Conservation (phyloP, 2,329 filamentous ascomycete species). For the Diaporthe helianthi region DNA sequence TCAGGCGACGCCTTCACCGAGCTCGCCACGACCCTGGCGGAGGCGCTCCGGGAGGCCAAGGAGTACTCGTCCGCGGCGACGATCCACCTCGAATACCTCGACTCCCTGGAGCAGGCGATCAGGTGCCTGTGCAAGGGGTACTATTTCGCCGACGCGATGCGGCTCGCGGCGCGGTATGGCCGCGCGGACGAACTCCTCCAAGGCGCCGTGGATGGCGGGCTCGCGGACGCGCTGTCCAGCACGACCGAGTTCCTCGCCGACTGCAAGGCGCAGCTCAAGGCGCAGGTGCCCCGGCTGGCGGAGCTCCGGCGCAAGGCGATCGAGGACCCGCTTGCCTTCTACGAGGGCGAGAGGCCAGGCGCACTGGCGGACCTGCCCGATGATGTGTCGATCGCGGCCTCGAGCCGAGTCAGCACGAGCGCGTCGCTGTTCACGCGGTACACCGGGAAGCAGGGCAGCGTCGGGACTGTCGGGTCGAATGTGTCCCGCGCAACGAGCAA, state of each 20-base stretch:
- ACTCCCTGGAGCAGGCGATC: conserved; percentile 73
- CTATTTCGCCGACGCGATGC: conserved; percentile 87
- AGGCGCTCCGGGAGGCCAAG: conserved; percentile 82
- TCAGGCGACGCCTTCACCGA: conserved; percentile 65
- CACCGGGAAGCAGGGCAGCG: conserved; percentile 71
- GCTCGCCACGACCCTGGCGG: conserved; percentile 77
- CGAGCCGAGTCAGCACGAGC: conserved; percentile 79
- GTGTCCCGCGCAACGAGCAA: conserved; percentile 83
- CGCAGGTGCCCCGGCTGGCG: conserved; percentile 84
- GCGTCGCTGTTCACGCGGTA: conserved; percentile 94
- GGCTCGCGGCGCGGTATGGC: conserved; percentile 69
- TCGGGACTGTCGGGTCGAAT: conserved; percentile 74
- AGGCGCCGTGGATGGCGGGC: conserved; percentile 75
- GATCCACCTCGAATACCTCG: conserved; percentile 82
- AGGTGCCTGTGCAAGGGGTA: conserved; percentile 86
- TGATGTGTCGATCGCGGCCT: conserved; percentile 87
- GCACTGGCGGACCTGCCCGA: conserved; percentile 68
- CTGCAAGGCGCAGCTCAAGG: conserved; percentile 82
- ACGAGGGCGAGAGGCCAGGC: conserved; percentile 72
- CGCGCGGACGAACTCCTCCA: conserved; percentile 67
- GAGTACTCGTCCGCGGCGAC: conserved; percentile 82
- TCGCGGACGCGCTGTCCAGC: conserved; percentile 80
- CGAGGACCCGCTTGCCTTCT: conserved; percentile 87
- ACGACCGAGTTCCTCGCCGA: conserved; percentile 93
- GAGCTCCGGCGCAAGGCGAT: conserved; percentile 83